These are phyloP conservation scores for Pyricularia sp. DNA, from an alignment of 2,329 filamentous ascomycete genomes.

Conservation along the genomic window DNA sequence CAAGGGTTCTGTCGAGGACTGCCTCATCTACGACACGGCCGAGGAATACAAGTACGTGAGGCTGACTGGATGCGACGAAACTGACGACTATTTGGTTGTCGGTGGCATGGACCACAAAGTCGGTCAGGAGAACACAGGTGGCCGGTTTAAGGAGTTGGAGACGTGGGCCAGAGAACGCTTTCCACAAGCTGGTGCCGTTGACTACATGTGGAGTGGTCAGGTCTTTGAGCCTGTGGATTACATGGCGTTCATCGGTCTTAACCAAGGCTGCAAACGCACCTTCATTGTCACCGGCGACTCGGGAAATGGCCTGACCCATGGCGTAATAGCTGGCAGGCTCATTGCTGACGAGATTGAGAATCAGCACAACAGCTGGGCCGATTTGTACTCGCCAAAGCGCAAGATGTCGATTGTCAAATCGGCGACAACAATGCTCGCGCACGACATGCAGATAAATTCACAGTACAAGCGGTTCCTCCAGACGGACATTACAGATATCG, in stretches of 20 bases:
- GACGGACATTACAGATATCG: conserved; percentile 45
- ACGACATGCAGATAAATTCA: conserved; percentile 44
- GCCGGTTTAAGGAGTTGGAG: conserved; percentile 40
- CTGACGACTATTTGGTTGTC: conserved; percentile 45
- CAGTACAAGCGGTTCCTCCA: conserved; percentile 46
- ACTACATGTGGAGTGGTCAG: conserved; percentile 50
- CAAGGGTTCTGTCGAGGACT: conserved; percentile 40
- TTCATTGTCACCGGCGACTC: conserved; percentile 48
- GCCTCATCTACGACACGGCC: conserved; percentile 44
- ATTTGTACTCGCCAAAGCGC: conserved; percentile 40
- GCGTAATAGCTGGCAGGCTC: conserved; percentile 39
- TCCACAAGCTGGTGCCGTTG: conserved; percentile 34
- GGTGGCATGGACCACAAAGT: conserved; percentile 51
- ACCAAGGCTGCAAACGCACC: conserved; percentile 38
- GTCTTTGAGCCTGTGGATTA: conserved; percentile 45
- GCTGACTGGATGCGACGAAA: conserved; percentile 40
- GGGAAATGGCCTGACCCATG: conserved; percentile 48
- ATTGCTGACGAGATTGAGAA: conserved; percentile 44
- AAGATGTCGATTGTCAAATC: conserved; percentile 32
- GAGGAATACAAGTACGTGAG: conserved; percentile 47
- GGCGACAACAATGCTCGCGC: conserved; percentile 31
- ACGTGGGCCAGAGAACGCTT: conserved; percentile 43
- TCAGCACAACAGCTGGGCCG: conserved; percentile 36
- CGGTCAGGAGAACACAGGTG: conserved; percentile 36
- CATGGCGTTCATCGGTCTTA: conserved; percentile 46